phyloP scores from a whole-genome alignment of 306 rosid species.

The Rubus parviflorus region DNA sequence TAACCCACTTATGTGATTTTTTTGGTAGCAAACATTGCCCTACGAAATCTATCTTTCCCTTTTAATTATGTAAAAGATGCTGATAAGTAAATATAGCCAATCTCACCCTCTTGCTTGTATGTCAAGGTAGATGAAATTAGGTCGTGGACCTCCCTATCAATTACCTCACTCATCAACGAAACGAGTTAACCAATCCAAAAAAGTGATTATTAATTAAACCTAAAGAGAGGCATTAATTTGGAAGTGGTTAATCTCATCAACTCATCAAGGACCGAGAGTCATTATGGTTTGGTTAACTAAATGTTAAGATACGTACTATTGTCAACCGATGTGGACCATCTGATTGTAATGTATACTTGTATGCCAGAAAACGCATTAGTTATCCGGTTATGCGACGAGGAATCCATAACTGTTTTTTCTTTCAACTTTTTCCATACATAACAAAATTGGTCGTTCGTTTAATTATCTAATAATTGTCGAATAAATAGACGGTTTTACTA shows the following conservation, averaged over 20 bases:
- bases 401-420: not conserved
- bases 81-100: slow-evolving; percentile 18
- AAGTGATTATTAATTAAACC: not conserved
- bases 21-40: slow-evolving; percentile 34
- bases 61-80: slow-evolving; percentile 31
- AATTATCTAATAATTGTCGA: not conserved
- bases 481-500: not conserved
- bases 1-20: slow-evolving; percentile 11
- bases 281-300: slow-evolving; percentile 25
- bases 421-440: not conserved
- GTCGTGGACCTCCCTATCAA: slow-evolving; percentile 12
- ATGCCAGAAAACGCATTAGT: not conserved
- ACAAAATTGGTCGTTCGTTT: not conserved
- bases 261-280: not conserved
- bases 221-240: not conserved
- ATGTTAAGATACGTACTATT: not conserved
- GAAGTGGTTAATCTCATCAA: slow-evolving; percentile 6
- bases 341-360: not conserved
- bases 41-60: slow-evolving; percentile 37
- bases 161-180: slow-evolving; percentile 14
- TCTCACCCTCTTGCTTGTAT: slow-evolving; percentile 18
- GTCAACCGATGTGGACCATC: not conserved
- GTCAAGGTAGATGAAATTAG: slow-evolving; percentile 28
- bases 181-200: slow-evolving; percentile 12
- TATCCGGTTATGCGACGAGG: not conserved